These are phyloP conservation scores for Sugiyamaella boreocaroliniensis DNA, from an alignment of 805 yeast genomes.

Conservation along the genomic window DNA sequence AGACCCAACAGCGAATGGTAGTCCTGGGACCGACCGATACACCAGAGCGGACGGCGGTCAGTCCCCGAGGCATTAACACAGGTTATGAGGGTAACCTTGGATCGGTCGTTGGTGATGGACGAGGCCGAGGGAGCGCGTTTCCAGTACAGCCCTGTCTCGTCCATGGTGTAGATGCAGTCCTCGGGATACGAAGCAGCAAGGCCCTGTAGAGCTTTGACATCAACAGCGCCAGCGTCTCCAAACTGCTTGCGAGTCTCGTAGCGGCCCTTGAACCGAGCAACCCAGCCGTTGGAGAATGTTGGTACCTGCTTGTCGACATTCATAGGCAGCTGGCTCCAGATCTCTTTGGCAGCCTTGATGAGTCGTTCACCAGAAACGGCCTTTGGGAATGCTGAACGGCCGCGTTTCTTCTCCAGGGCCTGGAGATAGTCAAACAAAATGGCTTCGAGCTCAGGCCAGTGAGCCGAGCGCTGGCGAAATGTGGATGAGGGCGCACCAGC, in stretches of 20 bases:
- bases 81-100: constrained; percentile 4
- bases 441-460: constrained; percentile 10
- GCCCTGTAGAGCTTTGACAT: constrained; percentile 5
- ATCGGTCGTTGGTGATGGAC: not conserved
- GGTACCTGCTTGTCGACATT: constrained; percentile 3
- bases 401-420: constrained; percentile 4
- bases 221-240: constrained; percentile 8
- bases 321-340: constrained; percentile 7
- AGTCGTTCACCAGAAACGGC: constrained; percentile 8
- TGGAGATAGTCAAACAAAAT: constrained; percentile 8
- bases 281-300: constrained; percentile 10
- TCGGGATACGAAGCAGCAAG: constrained; percentile 2
- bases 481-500: constrained; percentile 9
- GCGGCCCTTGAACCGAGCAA: constrained; percentile 7
- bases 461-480: constrained; percentile 4
- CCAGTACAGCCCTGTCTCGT: constrained; percentile 8
- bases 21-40: constrained; percentile 4
- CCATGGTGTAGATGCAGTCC: constrained; percentile 10
- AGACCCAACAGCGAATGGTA: not conserved
- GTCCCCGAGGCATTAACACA: constrained; percentile 6
- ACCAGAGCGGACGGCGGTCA: constrained; percentile 6
- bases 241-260: constrained; percentile 8
- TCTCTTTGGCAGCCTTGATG: constrained; percentile 6
- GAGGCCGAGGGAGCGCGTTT: not conserved
- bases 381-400: constrained; percentile 1